Evolutionary conservation across 805 yeast species (phyloP).

Genomic region (Kodamaea lidongshanica): DNA sequence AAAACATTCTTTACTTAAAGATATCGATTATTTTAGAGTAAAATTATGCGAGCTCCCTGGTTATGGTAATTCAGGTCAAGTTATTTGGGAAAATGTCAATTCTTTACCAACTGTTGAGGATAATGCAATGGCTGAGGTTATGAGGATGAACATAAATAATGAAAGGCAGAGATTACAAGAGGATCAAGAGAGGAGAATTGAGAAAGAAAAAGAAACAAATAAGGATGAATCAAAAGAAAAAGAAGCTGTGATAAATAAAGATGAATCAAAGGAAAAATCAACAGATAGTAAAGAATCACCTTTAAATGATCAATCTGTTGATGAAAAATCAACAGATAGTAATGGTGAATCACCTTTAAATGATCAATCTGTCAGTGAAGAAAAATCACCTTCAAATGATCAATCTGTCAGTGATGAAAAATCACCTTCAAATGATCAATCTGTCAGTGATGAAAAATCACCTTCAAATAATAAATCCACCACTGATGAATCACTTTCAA

Average conservation of each 20-base stretch:
- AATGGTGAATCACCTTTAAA: no score
- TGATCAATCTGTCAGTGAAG: no score
- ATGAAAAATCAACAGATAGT: no score
- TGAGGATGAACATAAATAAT: constrained; percentile 26
- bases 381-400: no score
- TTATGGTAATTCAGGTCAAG: constrained; percentile 55
- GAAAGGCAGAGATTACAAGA: constrained; percentile 1
- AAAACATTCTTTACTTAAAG: constrained; percentile 50
- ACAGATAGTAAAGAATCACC: no score
- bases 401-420: no score
- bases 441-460: no score
- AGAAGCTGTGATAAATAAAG: constrained; percentile 11
- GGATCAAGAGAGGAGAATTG: constrained; percentile 1
- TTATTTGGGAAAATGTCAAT: constrained; percentile 56
- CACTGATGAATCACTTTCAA: no score
- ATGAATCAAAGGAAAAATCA: constrained; percentile 1
- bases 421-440: no score
- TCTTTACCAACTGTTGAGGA: constrained; percentile 47
- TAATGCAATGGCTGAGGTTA: constrained; percentile 38
- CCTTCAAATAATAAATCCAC: no score
- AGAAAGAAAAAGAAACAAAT: constrained; percentile 4
- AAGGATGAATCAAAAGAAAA: constrained; percentile 11
- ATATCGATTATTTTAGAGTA: constrained; percentile 59
- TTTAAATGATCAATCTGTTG: no score
- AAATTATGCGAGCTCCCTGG: constrained; percentile 54